Evolutionary conservation across 176 grass and related monocot species (phyloP).

Genomic region (Oropetium thomaeum): DNA sequence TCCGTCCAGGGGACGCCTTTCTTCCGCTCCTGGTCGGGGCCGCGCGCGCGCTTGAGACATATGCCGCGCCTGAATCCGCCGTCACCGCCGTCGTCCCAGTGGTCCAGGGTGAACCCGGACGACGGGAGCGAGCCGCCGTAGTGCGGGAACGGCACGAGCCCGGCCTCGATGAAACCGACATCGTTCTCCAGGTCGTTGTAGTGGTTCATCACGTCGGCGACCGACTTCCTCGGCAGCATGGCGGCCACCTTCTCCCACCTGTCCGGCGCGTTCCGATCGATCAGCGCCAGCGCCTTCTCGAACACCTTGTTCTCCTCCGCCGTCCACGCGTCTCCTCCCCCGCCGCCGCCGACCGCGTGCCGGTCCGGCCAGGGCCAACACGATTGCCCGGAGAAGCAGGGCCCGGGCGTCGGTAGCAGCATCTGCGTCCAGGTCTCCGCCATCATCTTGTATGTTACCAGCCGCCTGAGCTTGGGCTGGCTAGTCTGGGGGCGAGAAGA

Average conservation of each 20-base stretch:
- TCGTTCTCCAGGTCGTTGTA: conserved; percentile 81
- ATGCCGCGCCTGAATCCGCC: conserved; percentile 55
- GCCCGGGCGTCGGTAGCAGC: conserved; percentile 44
- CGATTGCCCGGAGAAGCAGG: conserved; percentile 53
- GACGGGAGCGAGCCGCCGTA: conserved; percentile 43
- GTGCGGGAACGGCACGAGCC: conserved; percentile 71
- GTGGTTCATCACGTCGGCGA: conserved; percentile 61
- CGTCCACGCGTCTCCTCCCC: conserved; percentile 48
- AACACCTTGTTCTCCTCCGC: conserved; percentile 86
- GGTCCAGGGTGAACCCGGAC: conserved; percentile 52
- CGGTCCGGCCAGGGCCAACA: conserved; percentile 29
- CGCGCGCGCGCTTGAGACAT: conserved; percentile 58
- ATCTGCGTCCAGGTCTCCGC: conserved; percentile 60
- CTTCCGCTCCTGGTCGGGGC: conserved; percentile 81
- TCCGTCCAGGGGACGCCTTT: conserved; percentile 98
- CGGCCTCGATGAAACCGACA: conserved; percentile 81
- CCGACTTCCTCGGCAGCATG: conserved; percentile 66
- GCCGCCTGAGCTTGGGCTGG: not conserved
- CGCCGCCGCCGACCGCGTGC: not conserved
- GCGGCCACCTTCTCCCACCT: conserved; percentile 71
- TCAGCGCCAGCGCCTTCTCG: conserved; percentile 70
- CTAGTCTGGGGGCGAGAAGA: conserved; percentile 12
- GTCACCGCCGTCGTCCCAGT: conserved; percentile 28
- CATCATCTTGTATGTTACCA: conserved; percentile 91
- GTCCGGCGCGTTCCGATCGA: conserved; percentile 70